These are phyloP conservation scores for Diaporthe sp. DNA, from an alignment of 2,329 filamentous ascomycete species.

Conservation along the genomic window DNA sequence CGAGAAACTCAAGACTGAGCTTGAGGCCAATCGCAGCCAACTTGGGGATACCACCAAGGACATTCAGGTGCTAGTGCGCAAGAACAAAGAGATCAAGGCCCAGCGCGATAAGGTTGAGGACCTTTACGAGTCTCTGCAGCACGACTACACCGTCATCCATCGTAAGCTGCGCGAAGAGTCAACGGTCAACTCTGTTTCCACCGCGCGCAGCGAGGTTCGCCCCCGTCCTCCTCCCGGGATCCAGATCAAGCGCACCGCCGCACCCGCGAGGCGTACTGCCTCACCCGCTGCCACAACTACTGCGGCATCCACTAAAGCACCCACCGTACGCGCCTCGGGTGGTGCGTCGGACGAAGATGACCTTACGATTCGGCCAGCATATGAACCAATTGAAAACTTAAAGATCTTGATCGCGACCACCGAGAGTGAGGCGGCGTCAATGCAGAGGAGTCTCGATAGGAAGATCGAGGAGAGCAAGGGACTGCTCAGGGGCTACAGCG, in stretches of 20 bases:
- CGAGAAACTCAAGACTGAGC: conserved; percentile 1
- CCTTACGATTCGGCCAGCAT: conserved; percentile 72
- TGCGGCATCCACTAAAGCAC: not conserved
- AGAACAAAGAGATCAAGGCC: conserved; percentile 34
- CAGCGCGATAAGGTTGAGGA: conserved; percentile 42
- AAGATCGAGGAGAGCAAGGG: conserved; percentile 72
- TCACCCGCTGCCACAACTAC: not conserved
- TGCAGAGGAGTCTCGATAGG: conserved; percentile 75
- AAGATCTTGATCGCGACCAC: conserved; percentile 86
- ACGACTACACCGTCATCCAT: conserved; percentile 39
- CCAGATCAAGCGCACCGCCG: conserved; percentile 58
- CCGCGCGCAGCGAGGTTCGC: conserved; percentile 66
- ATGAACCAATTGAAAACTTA: conserved; percentile 77
- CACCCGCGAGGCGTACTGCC: not conserved
- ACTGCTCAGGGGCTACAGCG: conserved; percentile 74
- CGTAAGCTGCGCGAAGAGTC: conserved; percentile 40
- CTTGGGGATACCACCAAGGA: conserved; percentile 42
- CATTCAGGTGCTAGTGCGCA: conserved; percentile 36
- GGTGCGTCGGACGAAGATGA: conserved; percentile 60
- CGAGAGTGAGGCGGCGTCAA: conserved; percentile 81
- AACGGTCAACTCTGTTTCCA: conserved; percentile 45
- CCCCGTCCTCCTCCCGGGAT: conserved; percentile 69
- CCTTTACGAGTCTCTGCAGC: conserved; percentile 39
- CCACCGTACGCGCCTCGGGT: conserved; percentile 63
- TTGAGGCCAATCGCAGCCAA: conserved; percentile 40